Evolutionary conservation across 1,139 yeast species (phyloP), one percentile per base, ranked within the genome.

Genomic region (Yamadazyma mexicana): DNA sequence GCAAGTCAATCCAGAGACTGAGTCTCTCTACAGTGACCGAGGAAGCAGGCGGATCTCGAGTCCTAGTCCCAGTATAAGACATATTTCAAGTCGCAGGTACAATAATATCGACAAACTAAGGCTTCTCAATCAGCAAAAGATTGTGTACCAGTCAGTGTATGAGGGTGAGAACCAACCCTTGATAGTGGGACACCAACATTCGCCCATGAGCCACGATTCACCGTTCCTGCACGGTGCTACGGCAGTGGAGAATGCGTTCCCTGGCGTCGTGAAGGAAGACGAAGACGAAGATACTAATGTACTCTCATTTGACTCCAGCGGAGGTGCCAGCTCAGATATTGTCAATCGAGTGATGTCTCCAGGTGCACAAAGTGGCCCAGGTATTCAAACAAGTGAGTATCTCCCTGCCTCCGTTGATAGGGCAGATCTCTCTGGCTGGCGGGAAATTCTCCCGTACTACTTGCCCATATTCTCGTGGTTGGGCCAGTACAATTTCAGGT

Each of bases 391-490:
- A 8, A 20, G 5, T 5, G 22, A 20, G 22, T 20, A 20, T 8
- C 22, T 20, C 8, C 66, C 68, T 2, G 50, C 59, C 2, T 40
- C 51, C 18, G 49, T 56, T 5, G 50, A 48, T 9, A 49, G 50
- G 23, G 35, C 55, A 15, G 66, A 61, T 31, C 50, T 47, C 14
- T 47, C 61, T 37, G 44, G 52, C 9, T 63, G 69, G 68, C 50
- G 46, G 14, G 65, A 42, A 9, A 26, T 50, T 1, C 39, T 75
- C 5, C 81, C 89, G 0, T 89, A 91, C 61, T 91, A 91, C 54
- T 60, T 91, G 4, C 98, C 98, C 0, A 81, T 86, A 39, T 67
- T 81, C 40, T 75, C 87, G 1, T 92, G 98, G 98, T 55, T 87
- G 30, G 79, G 83, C 8, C 65, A 75, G 17, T 92, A 92, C 58